phyloP scores from a whole-genome alignment of 2,329 filamentous ascomycete species.

The Monilinia laxa region DNA sequence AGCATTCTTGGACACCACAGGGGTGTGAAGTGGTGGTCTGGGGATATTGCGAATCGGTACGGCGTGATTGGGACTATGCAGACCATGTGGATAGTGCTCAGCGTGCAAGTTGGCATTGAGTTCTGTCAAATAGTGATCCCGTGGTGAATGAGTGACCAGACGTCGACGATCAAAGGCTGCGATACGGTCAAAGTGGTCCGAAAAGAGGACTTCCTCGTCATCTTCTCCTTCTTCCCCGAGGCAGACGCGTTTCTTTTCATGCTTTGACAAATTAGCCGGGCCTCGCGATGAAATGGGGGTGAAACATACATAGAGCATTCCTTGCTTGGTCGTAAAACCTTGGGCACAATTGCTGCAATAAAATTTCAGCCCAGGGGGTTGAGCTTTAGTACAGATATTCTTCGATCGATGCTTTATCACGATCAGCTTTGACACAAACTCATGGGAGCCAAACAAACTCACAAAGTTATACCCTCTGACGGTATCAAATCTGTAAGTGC shows the following conservation, averaged over 20 bases:
- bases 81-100: background rate
- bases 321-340: constrained; percentile 30
- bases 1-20: constrained; percentile 19
- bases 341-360: constrained; percentile 24
- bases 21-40: constrained; percentile 27
- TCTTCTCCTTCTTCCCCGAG: constrained; percentile 6
- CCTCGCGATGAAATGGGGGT: background rate
- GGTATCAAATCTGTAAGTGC: constrained; percentile 15
- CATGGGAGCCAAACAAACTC: background rate
- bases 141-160: too few relatives aligned
- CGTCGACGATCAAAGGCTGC: background rate
- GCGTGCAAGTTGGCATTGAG: background rate
- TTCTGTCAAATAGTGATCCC: background rate
- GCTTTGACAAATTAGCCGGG: constrained; percentile 13
- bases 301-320: constrained; percentile 31
- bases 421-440: background rate
- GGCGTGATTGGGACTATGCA: too few relatives aligned
- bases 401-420: constrained; percentile 25
- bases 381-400: constrained; percentile 24
- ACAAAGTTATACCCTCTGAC: constrained; percentile 22
- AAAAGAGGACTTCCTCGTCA: constrained; percentile 11
- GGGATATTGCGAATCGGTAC: constrained; percentile 11
- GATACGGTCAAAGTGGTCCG: constrained; percentile 8
- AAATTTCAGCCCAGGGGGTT: constrained; percentile 12
- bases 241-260: constrained; percentile 24